Percentiles rank a stretch among this genome's conserved stretches.
Conservation (phyloP, 331 rosid genomes). For the Saraca asoca region DNA sequence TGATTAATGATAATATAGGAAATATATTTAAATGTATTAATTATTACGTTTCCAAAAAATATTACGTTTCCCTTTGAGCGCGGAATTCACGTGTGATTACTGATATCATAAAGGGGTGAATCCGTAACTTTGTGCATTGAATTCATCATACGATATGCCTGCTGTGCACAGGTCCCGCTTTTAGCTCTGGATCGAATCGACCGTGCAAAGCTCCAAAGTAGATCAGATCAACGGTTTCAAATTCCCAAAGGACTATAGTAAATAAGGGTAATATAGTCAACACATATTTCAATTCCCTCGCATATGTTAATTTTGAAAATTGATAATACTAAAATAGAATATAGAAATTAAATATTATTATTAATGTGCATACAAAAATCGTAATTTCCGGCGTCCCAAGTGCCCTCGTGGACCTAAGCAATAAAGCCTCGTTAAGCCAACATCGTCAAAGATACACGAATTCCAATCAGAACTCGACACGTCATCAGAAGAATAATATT, state of each 20-base stretch:
- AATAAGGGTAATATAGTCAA: conserved; percentile 4
- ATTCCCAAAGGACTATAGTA: neutral
- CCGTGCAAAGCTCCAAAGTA: no score
- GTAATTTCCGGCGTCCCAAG: conserved; percentile 26
- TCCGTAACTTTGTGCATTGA: conserved; percentile 30
- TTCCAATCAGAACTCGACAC: neutral
- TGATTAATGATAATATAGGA: no score
- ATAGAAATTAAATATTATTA: neutral
- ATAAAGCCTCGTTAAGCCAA: conserved; percentile 4
- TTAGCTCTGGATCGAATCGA: neutral
- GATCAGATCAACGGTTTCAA: neutral
- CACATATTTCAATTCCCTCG: conserved; percentile 7
- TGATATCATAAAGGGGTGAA: conserved; percentile 32
- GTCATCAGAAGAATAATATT: neutral
- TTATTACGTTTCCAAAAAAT: no score
- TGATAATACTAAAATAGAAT: neutral
- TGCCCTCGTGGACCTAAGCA: neutral
- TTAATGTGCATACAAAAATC: neutral
- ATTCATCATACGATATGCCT: conserved; percentile 28
- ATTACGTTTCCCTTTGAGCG: neutral
- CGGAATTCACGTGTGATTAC: conserved; percentile 36
- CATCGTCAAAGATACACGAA: neutral
- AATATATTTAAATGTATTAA: no score
- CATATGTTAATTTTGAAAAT: neutral
- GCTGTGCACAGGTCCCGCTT: conserved; percentile 26